These are phyloP conservation scores for Emydomyces testavorans DNA, from an alignment of 2,329 filamentous ascomycete genomes.

Conservation along the genomic window DNA sequence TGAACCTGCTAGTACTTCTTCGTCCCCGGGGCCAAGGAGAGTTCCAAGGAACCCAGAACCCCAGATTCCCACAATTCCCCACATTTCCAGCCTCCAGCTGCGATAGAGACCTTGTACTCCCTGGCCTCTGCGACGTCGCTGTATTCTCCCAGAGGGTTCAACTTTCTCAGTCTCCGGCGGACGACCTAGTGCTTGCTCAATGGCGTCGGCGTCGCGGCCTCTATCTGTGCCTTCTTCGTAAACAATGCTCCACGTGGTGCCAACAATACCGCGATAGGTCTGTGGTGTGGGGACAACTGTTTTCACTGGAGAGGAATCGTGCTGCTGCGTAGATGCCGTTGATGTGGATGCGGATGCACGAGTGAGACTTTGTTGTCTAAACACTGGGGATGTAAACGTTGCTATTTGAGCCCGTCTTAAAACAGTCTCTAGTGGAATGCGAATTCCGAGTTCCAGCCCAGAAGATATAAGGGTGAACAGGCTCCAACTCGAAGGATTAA, in stretches of 20 bases:
- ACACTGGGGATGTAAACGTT: slow-evolving; percentile 49
- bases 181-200: slow-evolving; percentile 30
- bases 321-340: slow-evolving; percentile 10
- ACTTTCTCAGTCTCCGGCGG: slow-evolving; percentile 24
- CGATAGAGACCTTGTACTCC: slow-evolving; percentile 46
- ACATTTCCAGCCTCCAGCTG: slow-evolving; percentile 47
- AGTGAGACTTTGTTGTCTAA: slow-evolving; percentile 26
- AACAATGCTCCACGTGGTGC: slow-evolving; percentile 79
- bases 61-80: slow-evolving; percentile 46
- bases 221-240: slow-evolving; percentile 62
- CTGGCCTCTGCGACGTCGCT: slow-evolving; percentile 41
- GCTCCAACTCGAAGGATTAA: slow-evolving; percentile 71
- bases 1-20: slow-evolving; percentile 22
- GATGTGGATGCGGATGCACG: slow-evolving; percentile 18
- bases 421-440: slow-evolving; percentile 84
- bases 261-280: slow-evolving; percentile 72
- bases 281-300: slow-evolving; percentile 67
- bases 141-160: slow-evolving; percentile 21
- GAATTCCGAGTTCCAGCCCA: slow-evolving; percentile 67
- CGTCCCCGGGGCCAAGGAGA: slow-evolving; percentile 27
- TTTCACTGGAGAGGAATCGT: slow-evolving; percentile 38
- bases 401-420: slow-evolving; percentile 77
- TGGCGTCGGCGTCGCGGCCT: slow-evolving; percentile 33
- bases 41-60: slow-evolving; percentile 37
- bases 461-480: slow-evolving; percentile 72